Conservation (phyloP, 2,329 filamentous ascomycete species). For the Claviceps fusiformis region DNA sequence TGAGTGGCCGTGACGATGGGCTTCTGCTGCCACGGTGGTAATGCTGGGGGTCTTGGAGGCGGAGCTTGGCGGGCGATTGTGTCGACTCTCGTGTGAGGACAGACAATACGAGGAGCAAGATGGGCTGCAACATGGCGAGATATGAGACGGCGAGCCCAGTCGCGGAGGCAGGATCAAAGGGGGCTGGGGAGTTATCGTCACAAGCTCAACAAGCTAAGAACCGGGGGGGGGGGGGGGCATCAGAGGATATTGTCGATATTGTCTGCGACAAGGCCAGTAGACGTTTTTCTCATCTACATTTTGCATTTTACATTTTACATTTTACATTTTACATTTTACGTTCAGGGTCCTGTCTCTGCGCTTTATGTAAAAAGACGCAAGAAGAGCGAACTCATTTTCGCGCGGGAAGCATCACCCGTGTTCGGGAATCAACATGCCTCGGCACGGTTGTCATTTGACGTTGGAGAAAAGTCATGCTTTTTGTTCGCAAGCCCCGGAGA, state of each 20-base stretch:
- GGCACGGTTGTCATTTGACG: not conserved
- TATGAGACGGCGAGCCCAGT: not conserved
- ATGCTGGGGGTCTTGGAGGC: not conserved
- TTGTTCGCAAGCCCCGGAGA: too few relatives aligned
- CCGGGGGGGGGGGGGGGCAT: too few relatives aligned
- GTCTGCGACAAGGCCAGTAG: too few relatives aligned
- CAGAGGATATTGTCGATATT: too few relatives aligned
- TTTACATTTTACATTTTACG: too few relatives aligned
- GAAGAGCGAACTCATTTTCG: too few relatives aligned
- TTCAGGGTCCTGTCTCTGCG: too few relatives aligned
- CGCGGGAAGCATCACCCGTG: not conserved
- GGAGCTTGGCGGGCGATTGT: not conserved
- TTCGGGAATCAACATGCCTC: too few relatives aligned
- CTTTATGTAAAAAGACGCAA: too few relatives aligned
- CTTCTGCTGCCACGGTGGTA: not conserved
- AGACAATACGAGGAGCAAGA: not conserved
- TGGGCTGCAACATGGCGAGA: not conserved
- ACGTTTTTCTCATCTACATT: too few relatives aligned
- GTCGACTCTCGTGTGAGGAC: not conserved
- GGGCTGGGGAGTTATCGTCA: not conserved
- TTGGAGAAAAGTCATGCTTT: not conserved
- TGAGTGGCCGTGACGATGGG: constrained; percentile 5
- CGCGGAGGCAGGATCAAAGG: not conserved
- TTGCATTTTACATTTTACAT: too few relatives aligned
- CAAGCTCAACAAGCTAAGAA: not conserved